These are phyloP conservation scores for Dryadomyces quercivorus DNA, from an alignment of 2,329 filamentous ascomycete species.

Conservation along the genomic window DNA sequence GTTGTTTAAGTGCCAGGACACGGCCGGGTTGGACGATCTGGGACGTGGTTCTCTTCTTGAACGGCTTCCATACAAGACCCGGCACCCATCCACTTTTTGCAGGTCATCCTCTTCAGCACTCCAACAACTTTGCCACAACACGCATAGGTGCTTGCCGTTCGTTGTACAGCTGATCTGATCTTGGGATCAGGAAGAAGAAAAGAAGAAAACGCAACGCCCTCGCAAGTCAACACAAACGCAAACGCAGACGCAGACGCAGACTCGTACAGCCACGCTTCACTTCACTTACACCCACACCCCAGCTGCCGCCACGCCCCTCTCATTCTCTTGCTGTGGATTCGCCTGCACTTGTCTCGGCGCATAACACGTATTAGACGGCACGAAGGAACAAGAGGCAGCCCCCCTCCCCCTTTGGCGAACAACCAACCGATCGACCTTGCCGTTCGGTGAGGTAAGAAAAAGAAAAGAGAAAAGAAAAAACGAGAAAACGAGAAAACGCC, in stretches of 20 bases:
- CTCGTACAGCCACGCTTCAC: neutral
- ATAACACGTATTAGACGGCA: neutral
- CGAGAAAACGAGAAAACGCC: neutral
- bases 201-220: too few relatives aligned
- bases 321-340: conserved; percentile 1
- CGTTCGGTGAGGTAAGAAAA: neutral
- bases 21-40: neutral
- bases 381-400: neutral
- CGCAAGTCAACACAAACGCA: too few relatives aligned
- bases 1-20: neutral
- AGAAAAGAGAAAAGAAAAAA: neutral
- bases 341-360: neutral
- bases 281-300: neutral
- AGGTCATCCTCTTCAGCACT: neutral
- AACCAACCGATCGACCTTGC: conserved; percentile 4
- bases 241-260: neutral
- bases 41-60: neutral
- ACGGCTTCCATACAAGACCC: conserved; percentile 1
- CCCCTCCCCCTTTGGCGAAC: neutral
- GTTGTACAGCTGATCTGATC: too few relatives aligned
- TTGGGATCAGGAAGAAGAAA: too few relatives aligned
- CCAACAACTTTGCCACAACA: neutral
- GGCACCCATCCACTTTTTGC: neutral
- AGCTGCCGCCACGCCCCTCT: neutral
- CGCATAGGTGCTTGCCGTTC: too few relatives aligned